Evolutionary conservation across 1,284 basidiomycete species (phyloP).

Genomic region (Hypsizygus ulmarius): DNA sequence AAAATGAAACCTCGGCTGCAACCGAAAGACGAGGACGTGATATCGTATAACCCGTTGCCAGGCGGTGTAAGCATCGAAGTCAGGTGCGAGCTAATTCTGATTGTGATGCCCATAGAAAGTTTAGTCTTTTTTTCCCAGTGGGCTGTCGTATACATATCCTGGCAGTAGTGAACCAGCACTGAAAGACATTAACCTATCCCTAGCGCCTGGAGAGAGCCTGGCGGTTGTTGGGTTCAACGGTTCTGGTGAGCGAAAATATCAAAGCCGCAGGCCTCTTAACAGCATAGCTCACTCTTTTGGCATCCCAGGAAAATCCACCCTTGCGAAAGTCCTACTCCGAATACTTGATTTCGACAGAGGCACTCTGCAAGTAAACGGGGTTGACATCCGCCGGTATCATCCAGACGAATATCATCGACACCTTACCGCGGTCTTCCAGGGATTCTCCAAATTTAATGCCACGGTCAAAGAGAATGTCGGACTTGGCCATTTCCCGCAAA

Average conservation of each 20-base stretch:
- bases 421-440: constrained; percentile 77
- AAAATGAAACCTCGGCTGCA: constrained; percentile 65
- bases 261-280: constrained; percentile 1
- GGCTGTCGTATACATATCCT: constrained; percentile 75
- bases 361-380: constrained; percentile 62
- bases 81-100: constrained; percentile 43
- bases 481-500: constrained; percentile 62
- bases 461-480: constrained; percentile 78
- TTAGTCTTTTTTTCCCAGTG: constrained; percentile 37
- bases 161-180: constrained; percentile 64
- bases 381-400: constrained; percentile 59
- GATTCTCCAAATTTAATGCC: constrained; percentile 74
- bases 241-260: constrained; percentile 49
- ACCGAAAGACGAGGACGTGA: constrained; percentile 49
- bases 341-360: constrained; percentile 72
- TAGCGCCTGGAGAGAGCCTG: constrained; percentile 72
- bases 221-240: constrained; percentile 84
- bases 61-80: constrained; percentile 69
- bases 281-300: constrained; percentile 11
- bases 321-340: constrained; percentile 74
- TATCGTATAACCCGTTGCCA: constrained; percentile 43
- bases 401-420: constrained; percentile 71
- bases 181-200: constrained; percentile 61
- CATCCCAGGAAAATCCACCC: constrained; percentile 71
- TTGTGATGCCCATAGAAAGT: constrained; percentile 10